Conservation (phyloP, 2,329 filamentous ascomycete species). For the Alternaria sp. region DNA sequence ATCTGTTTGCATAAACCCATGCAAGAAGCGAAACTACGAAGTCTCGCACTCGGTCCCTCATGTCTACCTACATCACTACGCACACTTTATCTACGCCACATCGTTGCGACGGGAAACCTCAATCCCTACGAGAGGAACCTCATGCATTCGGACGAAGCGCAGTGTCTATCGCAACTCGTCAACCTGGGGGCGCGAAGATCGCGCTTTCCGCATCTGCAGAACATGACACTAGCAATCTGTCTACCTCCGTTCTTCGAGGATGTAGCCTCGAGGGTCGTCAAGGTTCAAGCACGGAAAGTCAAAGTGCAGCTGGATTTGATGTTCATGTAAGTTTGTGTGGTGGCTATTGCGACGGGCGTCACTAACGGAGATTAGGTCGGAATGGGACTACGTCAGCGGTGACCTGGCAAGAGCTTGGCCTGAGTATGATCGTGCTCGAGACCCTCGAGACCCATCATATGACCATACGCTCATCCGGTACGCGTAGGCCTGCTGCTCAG, state of each 20-base stretch:
- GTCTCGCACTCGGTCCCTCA: conserved; percentile 4
- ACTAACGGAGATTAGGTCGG: conserved; percentile 3
- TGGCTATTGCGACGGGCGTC: not conserved
- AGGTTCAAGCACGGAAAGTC: conserved; percentile 3
- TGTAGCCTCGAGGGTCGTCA: conserved; percentile 8
- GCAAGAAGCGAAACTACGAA: conserved; percentile 4
- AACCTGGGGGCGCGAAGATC: conserved; percentile 4
- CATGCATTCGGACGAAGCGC: conserved; percentile 17
- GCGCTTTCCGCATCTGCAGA: conserved; percentile 7
- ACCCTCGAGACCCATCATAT: conserved; percentile 8
- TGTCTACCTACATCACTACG: conserved; percentile 13
- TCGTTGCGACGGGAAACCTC: conserved; percentile 2
- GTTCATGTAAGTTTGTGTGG: conserved; percentile 3
- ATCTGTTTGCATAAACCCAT: conserved; percentile 11
- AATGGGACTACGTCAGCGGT: not conserved
- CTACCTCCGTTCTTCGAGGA: conserved; percentile 10
- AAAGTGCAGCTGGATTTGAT: conserved; percentile 4
- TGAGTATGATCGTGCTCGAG: conserved; percentile 7
- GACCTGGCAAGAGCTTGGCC: conserved; percentile 10
- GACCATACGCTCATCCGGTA: not conserved
- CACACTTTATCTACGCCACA: conserved; percentile 13
- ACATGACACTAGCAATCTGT: conserved; percentile 9
- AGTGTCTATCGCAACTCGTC: conserved; percentile 13
- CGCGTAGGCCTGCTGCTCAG: not conserved
- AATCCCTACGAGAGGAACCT: conserved; percentile 6